A percentile compares a stretch with the other conserved stretches of the same genome.
Evolutionary conservation across 2,329 filamentous ascomycete species (phyloP).

Genomic region (Elsinoe fawcettii): DNA sequence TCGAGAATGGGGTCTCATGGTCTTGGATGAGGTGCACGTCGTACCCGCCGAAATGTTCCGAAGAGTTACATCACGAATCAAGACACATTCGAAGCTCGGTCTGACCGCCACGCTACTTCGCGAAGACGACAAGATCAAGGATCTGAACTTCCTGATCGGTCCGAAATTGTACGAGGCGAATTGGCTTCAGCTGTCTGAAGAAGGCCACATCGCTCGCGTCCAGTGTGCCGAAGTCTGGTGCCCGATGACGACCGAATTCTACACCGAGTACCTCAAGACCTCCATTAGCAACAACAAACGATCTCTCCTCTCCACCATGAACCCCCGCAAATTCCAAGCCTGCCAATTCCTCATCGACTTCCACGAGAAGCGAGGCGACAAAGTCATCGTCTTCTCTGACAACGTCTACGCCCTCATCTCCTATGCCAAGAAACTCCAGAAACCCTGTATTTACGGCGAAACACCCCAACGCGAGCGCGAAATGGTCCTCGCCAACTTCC

Average conservation of each 20-base stretch:
- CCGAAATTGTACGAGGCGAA: slow-evolving; percentile 98
- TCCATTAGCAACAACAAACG: slow-evolving; percentile 55
- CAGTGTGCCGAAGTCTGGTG: slow-evolving; percentile 99
- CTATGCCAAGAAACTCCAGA: slow-evolving; percentile 75
- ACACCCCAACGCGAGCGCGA: slow-evolving; percentile 81
- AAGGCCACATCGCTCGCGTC: slow-evolving; percentile 92
- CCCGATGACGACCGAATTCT: slow-evolving; percentile 97
- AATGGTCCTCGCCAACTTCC: slow-evolving; percentile 85
- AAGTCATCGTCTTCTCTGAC: slow-evolving; percentile 97
- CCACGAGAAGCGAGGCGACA: slow-evolving; percentile 88
- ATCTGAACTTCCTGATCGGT: slow-evolving; percentile 94
- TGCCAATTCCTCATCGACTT: slow-evolving; percentile 98
- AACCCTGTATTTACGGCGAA: slow-evolving; percentile 85
- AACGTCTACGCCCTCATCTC: slow-evolving; percentile 87
- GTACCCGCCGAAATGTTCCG: slow-evolving; percentile 95
- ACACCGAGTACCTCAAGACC: slow-evolving; percentile 76
- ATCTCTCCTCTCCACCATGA: slow-evolving; percentile 84
- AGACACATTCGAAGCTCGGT: slow-evolving; percentile 89
- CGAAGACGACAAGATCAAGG: slow-evolving; percentile 97
- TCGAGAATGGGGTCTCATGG: slow-evolving; percentile 94
- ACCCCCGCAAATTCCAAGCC: slow-evolving; percentile 91
- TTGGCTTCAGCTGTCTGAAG: slow-evolving; percentile 97
- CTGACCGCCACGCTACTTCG: slow-evolving; percentile 87
- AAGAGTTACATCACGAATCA: slow-evolving; percentile 85
- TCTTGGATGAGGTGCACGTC: slow-evolving; percentile 95